Percentiles rank a stretch among this genome's conserved stretches.
phyloP scores from a whole-genome alignment of 192 early-diverging fungal species.

The Mortierella claussenii region DNA sequence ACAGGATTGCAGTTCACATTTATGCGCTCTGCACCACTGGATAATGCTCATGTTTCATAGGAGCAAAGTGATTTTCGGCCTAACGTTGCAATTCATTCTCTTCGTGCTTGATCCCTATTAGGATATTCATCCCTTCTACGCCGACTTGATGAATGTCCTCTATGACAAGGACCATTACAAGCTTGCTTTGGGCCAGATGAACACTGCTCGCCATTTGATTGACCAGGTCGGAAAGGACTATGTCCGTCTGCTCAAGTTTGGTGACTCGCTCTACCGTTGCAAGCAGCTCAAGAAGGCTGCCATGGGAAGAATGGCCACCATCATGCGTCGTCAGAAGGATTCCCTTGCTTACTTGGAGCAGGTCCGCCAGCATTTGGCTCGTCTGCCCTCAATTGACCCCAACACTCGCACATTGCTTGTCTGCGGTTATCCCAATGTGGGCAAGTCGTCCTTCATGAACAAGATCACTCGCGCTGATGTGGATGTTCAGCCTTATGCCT shows the following conservation, averaged over 20 bases:
- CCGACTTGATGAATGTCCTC: slow-evolving; percentile 99
- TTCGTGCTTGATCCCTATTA: slow-evolving; percentile 23
- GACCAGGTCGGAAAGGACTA: slow-evolving; percentile 99
- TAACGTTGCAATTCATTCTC: background rate
- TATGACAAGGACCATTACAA: slow-evolving; percentile 99
- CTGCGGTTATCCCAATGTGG: slow-evolving; percentile 99
- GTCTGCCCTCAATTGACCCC: slow-evolving; percentile 98
- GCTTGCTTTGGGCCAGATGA: slow-evolving; percentile 97
- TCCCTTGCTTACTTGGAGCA: slow-evolving; percentile 96
- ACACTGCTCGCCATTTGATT: slow-evolving; percentile 96
- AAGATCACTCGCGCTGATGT: slow-evolving; percentile 99
- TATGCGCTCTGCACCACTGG: too few species aligned
- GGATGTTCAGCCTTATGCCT: slow-evolving; percentile 99
- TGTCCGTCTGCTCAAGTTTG: slow-evolving; percentile 96
- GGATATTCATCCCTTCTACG: slow-evolving; percentile 99
- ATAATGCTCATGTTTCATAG: too few species aligned
- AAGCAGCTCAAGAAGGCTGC: slow-evolving; percentile 99
- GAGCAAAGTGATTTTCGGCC: too few species aligned
- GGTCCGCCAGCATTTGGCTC: slow-evolving; percentile 98
- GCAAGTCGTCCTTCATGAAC: slow-evolving; percentile 98
- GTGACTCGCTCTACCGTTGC: slow-evolving; percentile 98
- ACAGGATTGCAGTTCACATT: too few species aligned
- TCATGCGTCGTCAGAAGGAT: slow-evolving; percentile 99
- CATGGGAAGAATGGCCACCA: slow-evolving; percentile 98
- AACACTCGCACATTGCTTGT: slow-evolving; percentile 99